Conservation (phyloP, 2,329 filamentous ascomycete species). For the Amauroascus niger region DNA sequence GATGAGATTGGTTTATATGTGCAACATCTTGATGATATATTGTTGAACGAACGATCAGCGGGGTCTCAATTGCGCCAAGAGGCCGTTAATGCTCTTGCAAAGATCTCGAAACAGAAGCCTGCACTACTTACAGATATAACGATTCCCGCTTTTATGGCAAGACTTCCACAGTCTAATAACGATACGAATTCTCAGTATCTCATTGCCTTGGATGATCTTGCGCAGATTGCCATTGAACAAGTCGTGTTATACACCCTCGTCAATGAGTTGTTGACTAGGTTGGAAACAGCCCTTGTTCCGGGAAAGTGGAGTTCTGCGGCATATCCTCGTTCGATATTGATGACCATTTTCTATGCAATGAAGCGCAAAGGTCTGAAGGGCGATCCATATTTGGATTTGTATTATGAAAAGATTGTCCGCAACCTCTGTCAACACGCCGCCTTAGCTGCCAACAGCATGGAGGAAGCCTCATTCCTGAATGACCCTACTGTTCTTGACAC, state of each 20-base stretch:
- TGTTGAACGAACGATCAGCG: constrained; percentile 49
- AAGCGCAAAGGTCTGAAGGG: constrained; percentile 40
- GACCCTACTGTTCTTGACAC: constrained; percentile 49
- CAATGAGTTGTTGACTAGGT: constrained; percentile 53
- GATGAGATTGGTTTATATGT: constrained; percentile 45
- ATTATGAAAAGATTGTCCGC: constrained; percentile 45
- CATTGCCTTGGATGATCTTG: constrained; percentile 52
- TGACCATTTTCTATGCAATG: constrained; percentile 54
- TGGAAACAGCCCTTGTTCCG: constrained; percentile 46
- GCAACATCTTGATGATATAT: constrained; percentile 51
- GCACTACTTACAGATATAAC: constrained; percentile 54
- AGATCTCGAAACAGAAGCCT: constrained; percentile 54
- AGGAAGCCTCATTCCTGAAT: constrained; percentile 34
- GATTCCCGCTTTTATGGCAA: constrained; percentile 56
- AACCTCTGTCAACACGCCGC: constrained; percentile 35
- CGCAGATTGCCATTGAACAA: constrained; percentile 53
- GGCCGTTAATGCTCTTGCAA: constrained; percentile 49
- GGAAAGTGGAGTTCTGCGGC: constrained; percentile 37
- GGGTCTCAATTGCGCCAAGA: constrained; percentile 50
- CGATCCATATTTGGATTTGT: constrained; percentile 37
- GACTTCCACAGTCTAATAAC: constrained; percentile 50
- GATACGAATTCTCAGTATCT: constrained; percentile 41
- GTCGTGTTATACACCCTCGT: constrained; percentile 56
- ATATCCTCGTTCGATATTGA: constrained; percentile 52
- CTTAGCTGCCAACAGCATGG: constrained; percentile 27